Base-by-base conservation (phyloP, 2,329 filamentous ascomycete genomes). In the Microsporum audouinii region DNA sequence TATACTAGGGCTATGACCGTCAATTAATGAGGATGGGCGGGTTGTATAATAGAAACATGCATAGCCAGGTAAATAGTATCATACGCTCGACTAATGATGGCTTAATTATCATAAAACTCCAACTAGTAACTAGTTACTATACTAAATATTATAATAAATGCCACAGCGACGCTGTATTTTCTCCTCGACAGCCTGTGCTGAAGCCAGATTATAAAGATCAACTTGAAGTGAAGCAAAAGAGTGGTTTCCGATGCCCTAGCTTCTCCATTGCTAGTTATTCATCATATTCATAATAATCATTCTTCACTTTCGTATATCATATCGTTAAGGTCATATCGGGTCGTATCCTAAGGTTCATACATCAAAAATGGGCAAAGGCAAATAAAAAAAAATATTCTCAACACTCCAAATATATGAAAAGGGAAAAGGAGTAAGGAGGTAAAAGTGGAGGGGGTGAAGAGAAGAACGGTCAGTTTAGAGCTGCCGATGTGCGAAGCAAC, bases 401-500 rank as follows among this genome's bases (percentile, higher is more conserved):
- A 62, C 29, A 47, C 36, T 45, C 41, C 43, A 57, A 57, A 49
- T 57, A 57, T 39, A 39, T n/a, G 27, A 60, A 27, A 61, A 51
- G 29, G 36, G 38, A 51, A 51, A 61, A 59, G 60, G 58, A 60
- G 62, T 66, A 63, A 65, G 65, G 6, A 47, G 27, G 23, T 12
- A 14, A 17, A 43, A 47, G 43, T 47, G 43, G n/a, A 23, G 23
- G 27, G 43, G 23, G 43, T 47, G 2, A 47, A 29, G 39, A 6
- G 14, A n/a, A n/a, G 17, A n/a, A 43, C 17, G 7, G 39, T 6
- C 14, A 43, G 39, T n/a, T 43, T 43, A n/a, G 14, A 43, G 39
- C 39, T 43, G 39, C 39, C 39, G 39, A 27, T 47, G 43, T 17
- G 43, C 23, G 43, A 47, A 29, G 27, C 43, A 47, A 47, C 23